Evolutionary conservation across 2,329 filamentous ascomycete genomes (phyloP).

Genomic region (Cladophialophora psammophila): DNA sequence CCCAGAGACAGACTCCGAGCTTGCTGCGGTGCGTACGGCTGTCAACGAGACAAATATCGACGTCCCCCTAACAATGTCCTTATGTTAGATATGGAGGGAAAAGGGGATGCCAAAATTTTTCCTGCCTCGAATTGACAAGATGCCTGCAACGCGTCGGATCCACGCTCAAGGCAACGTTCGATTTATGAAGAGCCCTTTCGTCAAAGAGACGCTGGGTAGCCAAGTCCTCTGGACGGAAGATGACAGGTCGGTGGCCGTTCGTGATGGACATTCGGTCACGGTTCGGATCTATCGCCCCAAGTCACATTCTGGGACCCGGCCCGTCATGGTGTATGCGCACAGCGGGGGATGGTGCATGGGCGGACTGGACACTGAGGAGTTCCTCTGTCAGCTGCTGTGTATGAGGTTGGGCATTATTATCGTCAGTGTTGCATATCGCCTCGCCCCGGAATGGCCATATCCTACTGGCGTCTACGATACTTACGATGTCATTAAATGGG

Average conservation of each 20-base stretch:
- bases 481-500: slow-evolving; percentile 46
- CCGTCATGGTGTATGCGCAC: slow-evolving; percentile 31
- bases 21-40: slow-evolving; percentile 18
- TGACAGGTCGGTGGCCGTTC: slow-evolving; percentile 22
- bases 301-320: not conserved
- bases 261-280: slow-evolving; percentile 22
- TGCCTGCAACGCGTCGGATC: slow-evolving; percentile 20
- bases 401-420: slow-evolving; percentile 30
- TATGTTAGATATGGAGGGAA: slow-evolving; percentile 30
- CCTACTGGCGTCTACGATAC: slow-evolving; percentile 40
- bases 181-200: slow-evolving; percentile 34
- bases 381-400: slow-evolving; percentile 28
- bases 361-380: slow-evolving; percentile 31
- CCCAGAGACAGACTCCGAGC: slow-evolving; percentile 25
- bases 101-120: slow-evolving; percentile 27
- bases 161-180: slow-evolving; percentile 19
- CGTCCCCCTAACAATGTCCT: not conserved
- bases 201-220: slow-evolving; percentile 22
- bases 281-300: slow-evolving; percentile 28
- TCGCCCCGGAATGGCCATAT: slow-evolving; percentile 35
- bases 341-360: slow-evolving; percentile 32
- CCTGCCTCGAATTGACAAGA: slow-evolving; percentile 25
- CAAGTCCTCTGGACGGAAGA: slow-evolving; percentile 22
- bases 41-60: not conserved
- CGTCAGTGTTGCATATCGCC: slow-evolving; percentile 36